Conservation (phyloP, 2,329 filamentous ascomycete species). For the Alternaria sp. region DNA sequence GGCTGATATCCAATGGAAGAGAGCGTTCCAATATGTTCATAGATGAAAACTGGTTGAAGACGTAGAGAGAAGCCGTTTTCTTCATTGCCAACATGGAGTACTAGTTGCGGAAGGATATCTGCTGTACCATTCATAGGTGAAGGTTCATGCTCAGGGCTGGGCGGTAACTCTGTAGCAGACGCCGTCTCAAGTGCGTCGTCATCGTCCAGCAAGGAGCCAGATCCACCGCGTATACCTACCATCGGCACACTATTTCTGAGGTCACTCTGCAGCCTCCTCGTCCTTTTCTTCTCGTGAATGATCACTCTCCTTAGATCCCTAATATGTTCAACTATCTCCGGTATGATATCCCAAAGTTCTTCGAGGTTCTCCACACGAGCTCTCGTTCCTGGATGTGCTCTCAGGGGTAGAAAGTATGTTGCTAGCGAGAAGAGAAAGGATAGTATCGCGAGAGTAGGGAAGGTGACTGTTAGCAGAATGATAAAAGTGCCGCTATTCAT, state of each 20-base stretch:
- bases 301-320: neutral
- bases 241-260: neutral
- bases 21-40: neutral
- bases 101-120: neutral
- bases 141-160: neutral
- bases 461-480: neutral
- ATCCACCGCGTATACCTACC: neutral
- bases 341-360: neutral
- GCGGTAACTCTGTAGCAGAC: neutral
- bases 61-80: neutral
- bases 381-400: neutral
- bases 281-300: neutral
- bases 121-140: neutral
- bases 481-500: neutral
- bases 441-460: neutral
- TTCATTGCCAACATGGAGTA: neutral
- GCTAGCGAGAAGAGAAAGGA: neutral
- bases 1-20: neutral
- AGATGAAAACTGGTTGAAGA: neutral
- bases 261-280: neutral
- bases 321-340: neutral
- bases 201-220: neutral
- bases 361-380: neutral
- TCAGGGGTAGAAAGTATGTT: neutral
- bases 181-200: neutral